These are phyloP conservation scores for Theobroma grandiflorum DNA, from an alignment of 441 rosid species.

Conservation along the genomic window DNA sequence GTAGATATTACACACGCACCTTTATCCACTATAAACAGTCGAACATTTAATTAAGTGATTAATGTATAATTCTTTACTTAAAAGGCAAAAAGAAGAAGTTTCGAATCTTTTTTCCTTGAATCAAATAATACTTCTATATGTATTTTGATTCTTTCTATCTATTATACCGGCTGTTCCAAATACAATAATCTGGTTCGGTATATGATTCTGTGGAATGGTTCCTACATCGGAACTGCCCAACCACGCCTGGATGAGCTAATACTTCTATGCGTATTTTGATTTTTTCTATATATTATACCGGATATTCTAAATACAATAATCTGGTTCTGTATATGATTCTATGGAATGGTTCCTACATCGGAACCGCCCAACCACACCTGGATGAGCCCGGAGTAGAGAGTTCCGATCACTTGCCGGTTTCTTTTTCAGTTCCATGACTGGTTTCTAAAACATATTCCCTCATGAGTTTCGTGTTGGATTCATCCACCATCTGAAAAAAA, in stretches of 20 bases:
- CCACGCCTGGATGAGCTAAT: background rate
- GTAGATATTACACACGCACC: background rate
- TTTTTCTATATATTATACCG: background rate
- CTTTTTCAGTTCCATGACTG: constrained; percentile 44
- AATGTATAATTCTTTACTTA: too few relatives aligned
- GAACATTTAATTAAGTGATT: too few relatives aligned
- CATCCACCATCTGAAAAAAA: constrained; percentile 57
- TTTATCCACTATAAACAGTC: background rate
- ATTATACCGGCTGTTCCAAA: too few relatives aligned
- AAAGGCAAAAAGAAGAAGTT: too few relatives aligned
- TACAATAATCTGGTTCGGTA: too few relatives aligned
- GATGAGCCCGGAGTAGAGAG: background rate
- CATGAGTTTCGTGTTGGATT: constrained; percentile 75
- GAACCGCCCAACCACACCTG: background rate
- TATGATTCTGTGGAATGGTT: background rate
- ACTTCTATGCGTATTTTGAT: background rate
- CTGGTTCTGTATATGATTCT: background rate
- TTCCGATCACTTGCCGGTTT: constrained; percentile 37
- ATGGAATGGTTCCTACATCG: background rate
- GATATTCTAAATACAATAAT: background rate
- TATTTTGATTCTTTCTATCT: too few relatives aligned
- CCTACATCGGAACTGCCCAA: background rate
- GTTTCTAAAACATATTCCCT: constrained; percentile 78
- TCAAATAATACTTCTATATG: background rate
- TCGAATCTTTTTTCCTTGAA: too few relatives aligned